Conservation (phyloP, 2,329 filamentous ascomycete genomes). For the Arthrobotrys megalospora region DNA sequence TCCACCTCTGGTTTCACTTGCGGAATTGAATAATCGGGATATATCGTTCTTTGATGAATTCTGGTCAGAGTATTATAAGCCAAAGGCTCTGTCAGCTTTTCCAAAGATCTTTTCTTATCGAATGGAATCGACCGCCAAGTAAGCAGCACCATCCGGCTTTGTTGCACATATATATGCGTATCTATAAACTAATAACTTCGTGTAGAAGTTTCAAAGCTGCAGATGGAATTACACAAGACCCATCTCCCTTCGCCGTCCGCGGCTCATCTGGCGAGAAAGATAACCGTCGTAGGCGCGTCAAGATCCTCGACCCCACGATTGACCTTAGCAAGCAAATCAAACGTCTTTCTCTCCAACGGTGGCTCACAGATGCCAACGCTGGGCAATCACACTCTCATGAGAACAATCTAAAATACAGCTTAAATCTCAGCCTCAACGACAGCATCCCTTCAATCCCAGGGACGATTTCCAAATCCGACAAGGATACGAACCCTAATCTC, state of each 20-base stretch:
- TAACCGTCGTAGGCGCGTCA: slow-evolving; percentile 42
- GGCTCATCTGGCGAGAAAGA: slow-evolving; percentile 65
- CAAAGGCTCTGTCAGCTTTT: slow-evolving; percentile 87
- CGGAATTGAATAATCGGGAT: slow-evolving; percentile 61
- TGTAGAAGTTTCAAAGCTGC: slow-evolving; percentile 75
- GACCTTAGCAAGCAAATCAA: slow-evolving; percentile 63
- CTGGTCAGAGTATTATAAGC: slow-evolving; percentile 97
- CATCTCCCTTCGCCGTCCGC: slow-evolving; percentile 76
- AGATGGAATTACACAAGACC: slow-evolving; percentile 90
- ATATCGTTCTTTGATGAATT: slow-evolving; percentile 71
- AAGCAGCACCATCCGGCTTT: slow-evolving; percentile 79
- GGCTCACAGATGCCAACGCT: slow-evolving; percentile 68
- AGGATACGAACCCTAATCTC: slow-evolving; percentile 57
- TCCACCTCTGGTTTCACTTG: slow-evolving; percentile 68
- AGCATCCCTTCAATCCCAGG: slow-evolving; percentile 52
- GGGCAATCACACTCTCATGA: slow-evolving; percentile 69
- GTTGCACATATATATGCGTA: background rate
- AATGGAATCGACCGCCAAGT: slow-evolving; percentile 89
- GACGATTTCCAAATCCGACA: slow-evolving; percentile 42
- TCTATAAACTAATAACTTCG: slow-evolving; percentile 9
- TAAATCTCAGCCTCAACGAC: slow-evolving; percentile 53
- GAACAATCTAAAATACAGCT: slow-evolving; percentile 60
- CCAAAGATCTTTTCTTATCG: slow-evolving; percentile 92
- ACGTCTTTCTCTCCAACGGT: slow-evolving; percentile 74
- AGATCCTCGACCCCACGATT: slow-evolving; percentile 40